These are phyloP conservation scores for Papiliotrema flavescens DNA, from an alignment of 1,284 basidiomycete genomes.

Conservation along the genomic window DNA sequence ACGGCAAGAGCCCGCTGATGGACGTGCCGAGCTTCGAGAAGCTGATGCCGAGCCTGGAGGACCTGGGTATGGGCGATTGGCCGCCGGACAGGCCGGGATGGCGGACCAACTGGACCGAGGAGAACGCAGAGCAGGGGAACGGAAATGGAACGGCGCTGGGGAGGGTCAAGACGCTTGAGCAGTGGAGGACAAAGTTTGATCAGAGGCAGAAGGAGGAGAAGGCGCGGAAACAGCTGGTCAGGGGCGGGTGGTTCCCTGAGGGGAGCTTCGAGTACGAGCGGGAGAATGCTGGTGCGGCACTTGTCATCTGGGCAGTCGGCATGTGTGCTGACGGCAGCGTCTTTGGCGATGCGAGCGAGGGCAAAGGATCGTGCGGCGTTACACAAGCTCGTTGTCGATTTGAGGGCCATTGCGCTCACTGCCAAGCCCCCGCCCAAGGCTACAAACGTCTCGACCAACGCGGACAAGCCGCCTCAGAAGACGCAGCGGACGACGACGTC, in stretches of 20 bases:
- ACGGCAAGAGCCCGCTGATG: constrained; percentile 7
- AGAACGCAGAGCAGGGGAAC: too few relatives aligned
- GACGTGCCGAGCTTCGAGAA: constrained; percentile 27
- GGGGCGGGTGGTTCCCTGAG: constrained; percentile 46
- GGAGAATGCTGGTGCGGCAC: constrained; percentile 33
- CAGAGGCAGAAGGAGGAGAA: constrained; percentile 17
- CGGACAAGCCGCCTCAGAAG: constrained; percentile 7
- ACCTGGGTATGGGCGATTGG: constrained; percentile 33
- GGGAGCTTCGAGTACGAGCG: constrained; percentile 47
- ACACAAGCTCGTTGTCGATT: constrained; percentile 33
- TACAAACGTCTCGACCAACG: constrained; percentile 1
- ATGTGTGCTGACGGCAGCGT: constrained; percentile 21
- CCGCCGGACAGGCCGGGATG: constrained; percentile 34
- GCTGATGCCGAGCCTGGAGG: constrained; percentile 33
- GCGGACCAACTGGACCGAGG: constrained; percentile 20
- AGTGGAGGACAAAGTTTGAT: constrained; percentile 25
- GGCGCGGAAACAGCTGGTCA: constrained; percentile 22
- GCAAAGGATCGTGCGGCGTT: constrained; percentile 27
- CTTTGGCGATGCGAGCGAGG: constrained; percentile 15
- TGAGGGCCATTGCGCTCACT: constrained; percentile 33
- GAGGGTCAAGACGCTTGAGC: constrained; percentile 15
- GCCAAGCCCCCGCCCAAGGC: constrained; percentile 16
- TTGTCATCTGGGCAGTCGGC: too few relatives aligned
- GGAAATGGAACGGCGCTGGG: not conserved
- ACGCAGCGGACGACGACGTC: constrained; percentile 14